phyloP scores from a whole-genome alignment of 1,284 basidiomycete genomes.

The Inonotus hispidus region DNA sequence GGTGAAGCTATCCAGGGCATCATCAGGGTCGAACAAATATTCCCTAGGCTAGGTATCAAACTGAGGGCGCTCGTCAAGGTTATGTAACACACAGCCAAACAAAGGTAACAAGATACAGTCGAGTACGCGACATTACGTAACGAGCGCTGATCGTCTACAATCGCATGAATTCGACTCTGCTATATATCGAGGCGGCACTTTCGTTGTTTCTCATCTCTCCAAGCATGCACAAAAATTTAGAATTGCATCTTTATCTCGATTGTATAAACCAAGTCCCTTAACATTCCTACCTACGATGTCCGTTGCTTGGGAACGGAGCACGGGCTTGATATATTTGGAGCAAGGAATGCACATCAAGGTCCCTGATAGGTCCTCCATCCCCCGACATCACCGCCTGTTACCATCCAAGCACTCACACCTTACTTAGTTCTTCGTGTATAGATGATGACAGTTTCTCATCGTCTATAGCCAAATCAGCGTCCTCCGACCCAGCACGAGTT shows the following conservation, averaged over 20 bases:
- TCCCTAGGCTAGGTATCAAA: too few relatives aligned
- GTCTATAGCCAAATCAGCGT: neutral
- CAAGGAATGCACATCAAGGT: neutral
- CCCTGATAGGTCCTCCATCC: neutral
- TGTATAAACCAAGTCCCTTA: too few relatives aligned
- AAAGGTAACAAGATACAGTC: neutral
- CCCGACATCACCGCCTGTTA: neutral
- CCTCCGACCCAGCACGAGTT: constrained; percentile 6
- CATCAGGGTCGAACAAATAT: neutral
- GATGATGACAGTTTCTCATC: neutral
- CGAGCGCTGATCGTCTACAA: neutral
- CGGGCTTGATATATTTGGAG: too few relatives aligned
- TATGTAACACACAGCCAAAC: neutral
- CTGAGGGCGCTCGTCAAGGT: neutral
- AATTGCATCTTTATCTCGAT: too few relatives aligned
- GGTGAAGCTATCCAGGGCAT: neutral
- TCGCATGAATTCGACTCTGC: neutral
- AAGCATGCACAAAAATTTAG: too few relatives aligned
- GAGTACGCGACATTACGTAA: neutral
- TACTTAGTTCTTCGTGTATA: constrained; percentile 1
- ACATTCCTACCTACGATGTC: too few relatives aligned
- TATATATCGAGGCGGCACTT: too few relatives aligned
- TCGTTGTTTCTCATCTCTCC: too few relatives aligned
- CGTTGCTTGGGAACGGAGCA: too few relatives aligned
- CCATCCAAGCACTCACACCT: neutral